Evolutionary conservation across 2,329 filamentous ascomycete species (phyloP).

Genomic region (Cladosporium sp.): DNA sequence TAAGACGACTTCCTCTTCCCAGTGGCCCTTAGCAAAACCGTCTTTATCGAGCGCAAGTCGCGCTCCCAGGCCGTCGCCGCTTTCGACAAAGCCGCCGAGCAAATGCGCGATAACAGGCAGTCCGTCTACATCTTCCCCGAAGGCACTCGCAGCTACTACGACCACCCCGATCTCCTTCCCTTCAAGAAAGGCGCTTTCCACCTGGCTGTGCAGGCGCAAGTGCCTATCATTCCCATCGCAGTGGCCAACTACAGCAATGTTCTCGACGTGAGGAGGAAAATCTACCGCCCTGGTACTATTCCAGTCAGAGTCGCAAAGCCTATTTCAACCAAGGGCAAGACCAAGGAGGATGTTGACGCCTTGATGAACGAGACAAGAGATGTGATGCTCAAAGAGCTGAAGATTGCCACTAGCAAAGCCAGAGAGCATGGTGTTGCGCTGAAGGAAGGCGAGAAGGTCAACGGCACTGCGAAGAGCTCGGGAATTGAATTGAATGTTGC

Average conservation of each 20-base stretch:
- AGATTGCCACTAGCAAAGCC: slow-evolving; percentile 36
- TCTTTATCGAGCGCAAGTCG: slow-evolving; percentile 94
- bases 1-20: slow-evolving; percentile 36
- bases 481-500: slow-evolving; percentile 17
- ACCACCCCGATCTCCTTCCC: slow-evolving; percentile 75
- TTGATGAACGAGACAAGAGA: slow-evolving; percentile 65
- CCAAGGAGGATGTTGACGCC: slow-evolving; percentile 70
- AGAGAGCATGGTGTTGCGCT: slow-evolving; percentile 24
- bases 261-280: slow-evolving; percentile 41
- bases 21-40: slow-evolving; percentile 71
- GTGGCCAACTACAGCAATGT: slow-evolving; percentile 49
- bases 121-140: slow-evolving; percentile 87
- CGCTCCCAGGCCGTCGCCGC: slow-evolving; percentile 75
- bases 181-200: slow-evolving; percentile 99
- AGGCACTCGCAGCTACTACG: slow-evolving; percentile 85
- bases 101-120: slow-evolving; percentile 65
- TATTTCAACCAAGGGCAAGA: slow-evolving; percentile 71
- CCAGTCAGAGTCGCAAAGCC: slow-evolving; percentile 71
- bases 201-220: slow-evolving; percentile 86
- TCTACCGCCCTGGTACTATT: slow-evolving; percentile 46
- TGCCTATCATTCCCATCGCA: slow-evolving; percentile 80
- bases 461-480: slow-evolving; percentile 18
- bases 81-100: slow-evolving; percentile 75
- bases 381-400: slow-evolving; percentile 64
- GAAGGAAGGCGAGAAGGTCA: slow-evolving; percentile 14